phyloP scores from a whole-genome alignment of 768 basidiomycete genomes.

The Tulasnella sp. region DNA sequence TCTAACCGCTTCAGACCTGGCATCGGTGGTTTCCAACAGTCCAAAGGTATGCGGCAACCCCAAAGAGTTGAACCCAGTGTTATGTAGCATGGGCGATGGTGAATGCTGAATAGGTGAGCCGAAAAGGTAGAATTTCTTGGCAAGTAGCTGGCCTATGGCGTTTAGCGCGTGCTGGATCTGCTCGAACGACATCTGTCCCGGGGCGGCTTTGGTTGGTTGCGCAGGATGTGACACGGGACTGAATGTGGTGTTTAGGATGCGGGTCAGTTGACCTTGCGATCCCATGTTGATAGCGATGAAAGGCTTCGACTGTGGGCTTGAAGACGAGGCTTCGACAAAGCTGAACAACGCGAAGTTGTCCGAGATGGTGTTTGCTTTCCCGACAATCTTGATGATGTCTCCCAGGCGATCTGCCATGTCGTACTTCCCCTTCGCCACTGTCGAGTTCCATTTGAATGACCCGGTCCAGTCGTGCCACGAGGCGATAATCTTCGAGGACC shows the following conservation, averaged over 20 bases:
- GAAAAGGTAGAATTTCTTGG: slow-evolving; percentile 72
- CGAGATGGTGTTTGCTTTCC: slow-evolving; percentile 59
- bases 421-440: slow-evolving; percentile 57
- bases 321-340: slow-evolving; percentile 47
- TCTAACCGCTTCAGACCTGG: slow-evolving; percentile 47
- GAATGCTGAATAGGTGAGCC: slow-evolving; percentile 83
- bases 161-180: slow-evolving; percentile 77
- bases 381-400: slow-evolving; percentile 88
- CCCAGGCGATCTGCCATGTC: slow-evolving; percentile 53
- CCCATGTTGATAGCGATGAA: slow-evolving; percentile 96
- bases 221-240: slow-evolving; percentile 86
- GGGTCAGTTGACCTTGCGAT: slow-evolving; percentile 74
- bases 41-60: slow-evolving; percentile 78
- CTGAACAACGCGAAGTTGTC: slow-evolving; percentile 73
- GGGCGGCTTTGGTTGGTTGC: slow-evolving; percentile 79
- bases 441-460: slow-evolving; percentile 65
- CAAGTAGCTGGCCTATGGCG: slow-evolving; percentile 67
- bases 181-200: slow-evolving; percentile 83
- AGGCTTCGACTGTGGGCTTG: slow-evolving; percentile 51
- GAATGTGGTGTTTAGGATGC: slow-evolving; percentile 75
- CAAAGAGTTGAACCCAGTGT: slow-evolving; percentile 69
- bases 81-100: slow-evolving; percentile 89
- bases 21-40: slow-evolving; percentile 58
- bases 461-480: slow-evolving; percentile 96
- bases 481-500: slow-evolving; percentile 69